Evolutionary conservation across 139 green algal genomes (phyloP).

Genomic region (Yamagishiella unicocca): DNA sequence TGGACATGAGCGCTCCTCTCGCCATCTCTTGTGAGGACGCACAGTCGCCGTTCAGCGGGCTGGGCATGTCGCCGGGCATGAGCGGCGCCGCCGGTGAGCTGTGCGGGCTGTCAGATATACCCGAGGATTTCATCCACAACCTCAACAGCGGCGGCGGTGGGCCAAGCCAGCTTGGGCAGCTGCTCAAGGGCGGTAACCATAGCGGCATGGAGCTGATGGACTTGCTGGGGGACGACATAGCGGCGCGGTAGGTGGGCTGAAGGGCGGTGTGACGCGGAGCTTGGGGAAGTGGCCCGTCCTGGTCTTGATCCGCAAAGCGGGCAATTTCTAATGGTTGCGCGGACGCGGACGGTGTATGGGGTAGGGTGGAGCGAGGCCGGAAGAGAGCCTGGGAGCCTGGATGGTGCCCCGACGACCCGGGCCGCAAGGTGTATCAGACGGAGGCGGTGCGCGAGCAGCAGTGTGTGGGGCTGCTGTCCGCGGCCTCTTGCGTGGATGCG

Average conservation of each 20-base stretch:
- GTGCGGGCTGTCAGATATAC: background rate
- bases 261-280: too few species aligned
- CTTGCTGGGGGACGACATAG: constrained; percentile 18
- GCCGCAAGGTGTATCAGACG: too few species aligned
- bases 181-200: constrained; percentile 1
- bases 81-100: background rate
- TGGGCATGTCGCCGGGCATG: constrained; percentile 31
- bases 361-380: too few species aligned
- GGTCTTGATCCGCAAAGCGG: too few species aligned
- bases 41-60: constrained; percentile 5
- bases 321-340: too few species aligned
- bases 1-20: background rate
- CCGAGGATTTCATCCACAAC: constrained; percentile 38
- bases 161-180: background rate
- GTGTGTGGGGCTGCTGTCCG: too few species aligned
- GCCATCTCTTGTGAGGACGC: background rate
- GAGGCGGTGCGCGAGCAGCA: too few species aligned
- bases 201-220: constrained; percentile 31
- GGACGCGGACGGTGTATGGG: too few species aligned
- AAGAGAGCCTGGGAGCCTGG: too few species aligned
- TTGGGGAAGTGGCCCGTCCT: too few species aligned
- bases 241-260: background rate
- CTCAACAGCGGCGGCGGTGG: background rate
- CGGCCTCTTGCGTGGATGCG: too few species aligned
- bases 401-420: too few species aligned